Evolutionary conservation across 2,329 filamentous ascomycete genomes (phyloP).

Genomic region (Lecanoromycetidae sp.): DNA sequence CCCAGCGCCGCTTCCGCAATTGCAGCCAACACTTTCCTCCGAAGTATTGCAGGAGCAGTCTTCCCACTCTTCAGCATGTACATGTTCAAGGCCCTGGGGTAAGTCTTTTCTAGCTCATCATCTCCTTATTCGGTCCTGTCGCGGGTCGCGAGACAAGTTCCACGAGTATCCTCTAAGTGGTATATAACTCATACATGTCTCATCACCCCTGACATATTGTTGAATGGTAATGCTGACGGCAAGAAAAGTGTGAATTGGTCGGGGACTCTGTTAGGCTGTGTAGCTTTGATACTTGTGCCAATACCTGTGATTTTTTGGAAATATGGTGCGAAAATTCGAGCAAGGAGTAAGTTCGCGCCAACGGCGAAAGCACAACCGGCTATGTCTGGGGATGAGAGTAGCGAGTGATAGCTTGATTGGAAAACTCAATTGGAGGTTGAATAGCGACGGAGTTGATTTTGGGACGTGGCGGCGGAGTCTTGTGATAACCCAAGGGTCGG

Average conservation of each 20-base stretch:
- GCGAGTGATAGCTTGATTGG: background rate
- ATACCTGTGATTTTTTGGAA: conserved; percentile 25
- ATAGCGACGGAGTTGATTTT: too few relatives aligned
- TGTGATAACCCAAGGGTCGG: too few relatives aligned
- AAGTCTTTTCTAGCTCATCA: too few relatives aligned
- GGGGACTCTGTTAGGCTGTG: conserved; percentile 24
- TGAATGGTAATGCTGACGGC: too few relatives aligned
- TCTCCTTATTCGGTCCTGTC: too few relatives aligned
- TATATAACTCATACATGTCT: too few relatives aligned
- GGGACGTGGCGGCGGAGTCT: too few relatives aligned
- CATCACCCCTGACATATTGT: too few relatives aligned
- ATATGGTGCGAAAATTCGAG: conserved; percentile 24
- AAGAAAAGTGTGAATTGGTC: conserved; percentile 26
- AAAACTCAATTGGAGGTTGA: too few relatives aligned
- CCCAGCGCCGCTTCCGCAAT: conserved; percentile 38
- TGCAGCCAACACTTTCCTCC: conserved; percentile 39
- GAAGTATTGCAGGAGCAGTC: conserved; percentile 30
- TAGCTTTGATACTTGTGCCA: conserved; percentile 22
- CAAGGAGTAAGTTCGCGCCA: conserved; percentile 27
- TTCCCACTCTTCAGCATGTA: conserved; percentile 28
- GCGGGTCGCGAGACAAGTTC: too few relatives aligned
- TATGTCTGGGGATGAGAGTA: background rate
- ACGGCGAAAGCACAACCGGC: conserved; percentile 11
- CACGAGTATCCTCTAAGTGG: too few relatives aligned
- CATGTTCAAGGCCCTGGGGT: conserved; percentile 25